Base-by-base conservation (phyloP, 495 filamentous ascomycete species). In the Chaetomidium leptoderma region DNA sequence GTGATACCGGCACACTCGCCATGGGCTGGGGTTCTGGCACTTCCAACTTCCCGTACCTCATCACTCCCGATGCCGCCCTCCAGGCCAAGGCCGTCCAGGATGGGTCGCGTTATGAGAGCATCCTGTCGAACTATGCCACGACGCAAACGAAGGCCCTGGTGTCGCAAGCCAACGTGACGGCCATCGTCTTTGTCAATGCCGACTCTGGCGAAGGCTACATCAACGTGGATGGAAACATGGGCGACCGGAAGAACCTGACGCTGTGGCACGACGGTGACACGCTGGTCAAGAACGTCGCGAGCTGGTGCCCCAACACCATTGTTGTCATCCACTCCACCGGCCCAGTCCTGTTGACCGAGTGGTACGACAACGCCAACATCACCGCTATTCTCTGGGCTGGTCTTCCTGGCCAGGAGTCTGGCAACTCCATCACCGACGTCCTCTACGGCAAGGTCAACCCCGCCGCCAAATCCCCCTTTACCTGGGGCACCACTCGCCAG, bases 1-100 rank as follows among this genome's bases (percentile, higher is more conserved):
- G 93, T 59, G 78, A 90, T 67, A 82, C 84, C 40, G 92, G 92
- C 39, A 97, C 92, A 6, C 78, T 97, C 29, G 93, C 88, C 29
- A 92, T 96, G 86, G 92, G 84, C 46, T 98, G 92, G 93, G 93
- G 92, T 33, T 91, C 87, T 58, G 93, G 93, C 51, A 89, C 88
- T 21, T 81, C 89, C 33, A 86, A 93, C 63, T 97, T 91, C 78
- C 92, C 93, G 1, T 97, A 97, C 72, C 80, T 98, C 4, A 76
- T 95, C 59, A 91, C 91, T 3, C 93, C 93, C 1, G 83, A 95
- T 45, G 83, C 87, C 26, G 93, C 92, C 3, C 89, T 97, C 45
- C 87, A 89, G 67, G 83, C 81, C 30, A 84, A 89, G 61, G 85
- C 90, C 40, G 27, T 81, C 44, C 65, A 74, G 36, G 81, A 88